A percentile compares a stretch with the other conserved stretches of the same genome.
Conservation (phyloP, 140 eudicot species). For the Stevia rebaudiana region DNA sequence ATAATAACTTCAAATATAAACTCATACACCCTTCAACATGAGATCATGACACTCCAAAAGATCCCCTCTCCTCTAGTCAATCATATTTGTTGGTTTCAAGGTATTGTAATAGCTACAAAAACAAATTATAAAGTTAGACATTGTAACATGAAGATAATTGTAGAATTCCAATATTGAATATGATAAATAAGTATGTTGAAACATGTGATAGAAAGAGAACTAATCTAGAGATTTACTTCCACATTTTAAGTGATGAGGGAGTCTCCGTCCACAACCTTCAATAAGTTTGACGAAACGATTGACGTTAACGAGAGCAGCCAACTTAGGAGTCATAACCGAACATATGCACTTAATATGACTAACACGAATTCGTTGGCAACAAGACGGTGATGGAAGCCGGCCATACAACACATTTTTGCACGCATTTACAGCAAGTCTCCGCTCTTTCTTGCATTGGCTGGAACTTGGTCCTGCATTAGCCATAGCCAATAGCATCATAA, state of each 20-base stretch:
- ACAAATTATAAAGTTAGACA: no score
- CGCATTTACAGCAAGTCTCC: constrained; percentile 30
- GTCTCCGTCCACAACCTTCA: constrained; percentile 43
- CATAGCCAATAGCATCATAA: constrained; percentile 17
- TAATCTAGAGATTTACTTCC: constrained; percentile 36
- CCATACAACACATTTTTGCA: constrained; percentile 37
- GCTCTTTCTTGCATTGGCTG: constrained; percentile 33
- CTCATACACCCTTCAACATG: not conserved
- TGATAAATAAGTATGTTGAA: not conserved
- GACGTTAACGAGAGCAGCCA: constrained; percentile 34
- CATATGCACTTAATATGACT: constrained; percentile 42
- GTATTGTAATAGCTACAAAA: not conserved
- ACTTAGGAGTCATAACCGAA: constrained; percentile 38
- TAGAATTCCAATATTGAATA: no score
- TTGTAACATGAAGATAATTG: no score
- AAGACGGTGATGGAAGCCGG: constrained; percentile 30
- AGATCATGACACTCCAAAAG: not conserved
- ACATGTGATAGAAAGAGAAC: not conserved
- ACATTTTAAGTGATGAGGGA: constrained; percentile 47
- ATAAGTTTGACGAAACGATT: constrained; percentile 30
- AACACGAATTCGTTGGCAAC: constrained; percentile 36
- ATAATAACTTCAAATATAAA: no score
- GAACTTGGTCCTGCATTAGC: constrained; percentile 22
- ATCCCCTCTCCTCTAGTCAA: not conserved
- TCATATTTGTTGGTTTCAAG: not conserved